phyloP scores from a whole-genome alignment of 1,284 basidiomycete genomes.

The Malassezia psittaci region DNA sequence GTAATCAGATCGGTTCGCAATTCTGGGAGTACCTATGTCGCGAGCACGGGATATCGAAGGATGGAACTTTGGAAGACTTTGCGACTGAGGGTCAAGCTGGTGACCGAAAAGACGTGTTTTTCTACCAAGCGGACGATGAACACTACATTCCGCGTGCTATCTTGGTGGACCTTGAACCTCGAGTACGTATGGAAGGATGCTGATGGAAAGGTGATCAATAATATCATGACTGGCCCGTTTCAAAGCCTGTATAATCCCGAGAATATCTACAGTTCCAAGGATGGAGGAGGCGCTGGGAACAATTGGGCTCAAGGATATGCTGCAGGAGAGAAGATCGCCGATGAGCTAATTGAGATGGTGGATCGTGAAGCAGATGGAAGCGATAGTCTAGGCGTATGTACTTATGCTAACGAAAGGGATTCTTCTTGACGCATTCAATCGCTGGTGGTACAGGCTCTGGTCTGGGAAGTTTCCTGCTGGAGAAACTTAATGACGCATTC shows the following conservation, averaged over 20 bases:
- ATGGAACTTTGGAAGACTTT: conserved; percentile 44
- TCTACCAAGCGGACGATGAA: conserved; percentile 99
- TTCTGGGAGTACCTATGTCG: conserved; percentile 47
- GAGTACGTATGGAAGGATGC: conserved; percentile 56
- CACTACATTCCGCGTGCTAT: conserved; percentile 97
- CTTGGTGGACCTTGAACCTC: conserved; percentile 88
- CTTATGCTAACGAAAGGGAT: conserved; percentile 59
- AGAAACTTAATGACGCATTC: conserved; percentile 91
- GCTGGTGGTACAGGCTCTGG: conserved; percentile 97
- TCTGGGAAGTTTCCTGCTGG: conserved; percentile 89
- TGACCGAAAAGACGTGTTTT: conserved; percentile 97
- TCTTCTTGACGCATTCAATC: conserved; percentile 97
- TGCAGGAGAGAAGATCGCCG: conserved; percentile 80
- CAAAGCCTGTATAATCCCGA: conserved; percentile 94
- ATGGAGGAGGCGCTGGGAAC: conserved; percentile 95
- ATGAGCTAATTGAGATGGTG: conserved; percentile 98
- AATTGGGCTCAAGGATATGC: conserved; percentile 88
- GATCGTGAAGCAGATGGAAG: conserved; percentile 97
- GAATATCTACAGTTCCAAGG: conserved; percentile 88
- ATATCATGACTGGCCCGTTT: conserved; percentile 81
- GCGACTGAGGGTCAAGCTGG: conserved; percentile 38
- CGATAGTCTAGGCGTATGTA: conserved; percentile 82
- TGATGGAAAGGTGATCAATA: conserved; percentile 73
- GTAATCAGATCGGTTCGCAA: conserved; percentile 46
- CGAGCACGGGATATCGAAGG: conserved; percentile 44